A percentile compares a stretch with the other conserved stretches of the same genome.
Conservation (phyloP, 257 asterid species). For the Ilex asprella region DNA sequence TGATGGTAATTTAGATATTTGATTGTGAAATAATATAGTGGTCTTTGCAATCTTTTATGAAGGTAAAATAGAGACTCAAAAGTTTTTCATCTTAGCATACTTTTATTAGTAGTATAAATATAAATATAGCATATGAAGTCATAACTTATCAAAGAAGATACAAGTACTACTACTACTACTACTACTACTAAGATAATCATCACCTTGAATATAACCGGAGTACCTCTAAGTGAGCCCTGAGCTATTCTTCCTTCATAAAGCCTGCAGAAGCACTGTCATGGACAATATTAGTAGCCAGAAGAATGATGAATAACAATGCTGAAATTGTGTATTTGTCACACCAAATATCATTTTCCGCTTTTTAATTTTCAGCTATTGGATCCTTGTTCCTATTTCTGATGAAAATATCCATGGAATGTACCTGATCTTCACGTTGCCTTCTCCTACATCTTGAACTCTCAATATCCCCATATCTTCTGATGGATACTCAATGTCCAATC, state of each 20-base stretch:
- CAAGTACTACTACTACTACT: too few relatives aligned
- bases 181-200: not conserved
- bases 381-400: not conserved
- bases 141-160: not conserved
- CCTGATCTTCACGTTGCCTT: slow-evolving; percentile 84
- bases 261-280: slow-evolving; percentile 65
- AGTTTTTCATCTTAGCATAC: too few relatives aligned
- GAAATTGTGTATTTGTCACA: not conserved
- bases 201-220: slow-evolving; percentile 84
- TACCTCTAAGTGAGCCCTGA: slow-evolving; percentile 77
- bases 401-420: slow-evolving; percentile 16
- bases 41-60: too few relatives aligned
- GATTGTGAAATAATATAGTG: too few relatives aligned
- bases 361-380: not conserved
- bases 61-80: too few relatives aligned
- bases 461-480: slow-evolving; percentile 44
- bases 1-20: too few relatives aligned
- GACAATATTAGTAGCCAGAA: slow-evolving; percentile 39
- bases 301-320: not conserved
- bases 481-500: slow-evolving; percentile 33
- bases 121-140: not conserved
- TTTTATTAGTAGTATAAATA: too few relatives aligned
- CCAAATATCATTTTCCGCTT: not conserved
- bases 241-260: slow-evolving; percentile 89
- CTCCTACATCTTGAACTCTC: slow-evolving; percentile 77